phyloP scores from a whole-genome alignment of 129 eudicot genomes.

The Heracleum sosnowskyi region DNA sequence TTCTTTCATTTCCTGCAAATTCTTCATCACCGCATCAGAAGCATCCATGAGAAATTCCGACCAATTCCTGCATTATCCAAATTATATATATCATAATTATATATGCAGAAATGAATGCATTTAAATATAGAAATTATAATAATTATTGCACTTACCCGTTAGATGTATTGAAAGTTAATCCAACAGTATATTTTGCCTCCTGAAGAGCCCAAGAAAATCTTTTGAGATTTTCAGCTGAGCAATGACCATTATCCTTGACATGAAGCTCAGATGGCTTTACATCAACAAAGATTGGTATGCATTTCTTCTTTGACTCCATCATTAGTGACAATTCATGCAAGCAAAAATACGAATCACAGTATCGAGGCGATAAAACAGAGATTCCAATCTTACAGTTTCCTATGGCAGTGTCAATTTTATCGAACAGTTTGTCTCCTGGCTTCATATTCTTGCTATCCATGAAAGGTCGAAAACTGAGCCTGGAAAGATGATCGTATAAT shows the following conservation, averaged over 20 bases:
- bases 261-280: conserved; percentile 79
- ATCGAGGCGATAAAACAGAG: conserved; percentile 69
- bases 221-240: conserved; percentile 26
- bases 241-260: conserved; percentile 34
- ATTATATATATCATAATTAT: too few relatives aligned
- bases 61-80: conserved; percentile 56
- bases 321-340: conserved; percentile 66
- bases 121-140: background rate
- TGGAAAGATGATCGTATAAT: conserved; percentile 38
- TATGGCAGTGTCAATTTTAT: conserved; percentile 47
- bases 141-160: conserved; percentile 41
- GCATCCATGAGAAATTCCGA: conserved; percentile 46
- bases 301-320: conserved; percentile 56
- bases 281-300: conserved; percentile 65
- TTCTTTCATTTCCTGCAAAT: conserved; percentile 54
- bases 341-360: conserved; percentile 80
- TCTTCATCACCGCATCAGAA: conserved; percentile 57
- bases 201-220: conserved; percentile 58
- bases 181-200: conserved; percentile 75
- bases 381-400: conserved; percentile 52
- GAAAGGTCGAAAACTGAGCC: conserved; percentile 48
- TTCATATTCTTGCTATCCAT: conserved; percentile 77
- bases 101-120: too few relatives aligned
- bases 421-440: conserved; percentile 72
- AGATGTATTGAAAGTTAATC: conserved; percentile 56